Evolutionary conservation across 2,329 filamentous ascomycete genomes (phyloP).

Genomic region (Penicillium sp.): DNA sequence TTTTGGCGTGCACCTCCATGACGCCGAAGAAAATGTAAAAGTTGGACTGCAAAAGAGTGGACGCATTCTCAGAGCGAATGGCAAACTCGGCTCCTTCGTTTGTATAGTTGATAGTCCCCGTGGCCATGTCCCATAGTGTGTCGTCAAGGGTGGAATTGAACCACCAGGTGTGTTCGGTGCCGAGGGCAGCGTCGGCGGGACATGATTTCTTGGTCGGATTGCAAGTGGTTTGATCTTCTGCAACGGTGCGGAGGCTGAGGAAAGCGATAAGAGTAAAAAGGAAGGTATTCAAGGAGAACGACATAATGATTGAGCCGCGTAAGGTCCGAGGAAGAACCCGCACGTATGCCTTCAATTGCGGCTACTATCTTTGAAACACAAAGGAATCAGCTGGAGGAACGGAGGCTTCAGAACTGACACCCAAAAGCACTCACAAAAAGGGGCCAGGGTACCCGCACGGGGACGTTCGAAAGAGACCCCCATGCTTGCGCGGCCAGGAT

Average conservation of each 20-base stretch:
- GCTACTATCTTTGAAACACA: neutral
- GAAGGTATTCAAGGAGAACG: neutral
- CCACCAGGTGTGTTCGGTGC: constrained; percentile 57
- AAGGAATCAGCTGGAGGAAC: neutral
- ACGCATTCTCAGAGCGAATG: constrained; percentile 67
- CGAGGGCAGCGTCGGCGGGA: constrained; percentile 67
- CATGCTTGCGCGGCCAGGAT: neutral
- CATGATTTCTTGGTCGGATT: constrained; percentile 72
- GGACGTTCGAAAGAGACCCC: neutral
- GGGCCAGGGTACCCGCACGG: neutral
- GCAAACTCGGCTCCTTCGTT: constrained; percentile 67
- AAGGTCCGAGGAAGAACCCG: neutral
- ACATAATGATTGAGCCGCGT: neutral
- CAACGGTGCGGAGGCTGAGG: neutral
- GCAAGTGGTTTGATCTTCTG: constrained; percentile 58
- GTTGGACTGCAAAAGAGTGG: constrained; percentile 72
- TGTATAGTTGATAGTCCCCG: constrained; percentile 63
- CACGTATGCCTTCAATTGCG: neutral
- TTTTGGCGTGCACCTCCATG: constrained; percentile 74
- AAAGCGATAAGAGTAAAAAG: neutral
- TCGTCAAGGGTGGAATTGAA: constrained; percentile 62
- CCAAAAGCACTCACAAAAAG: neutral
- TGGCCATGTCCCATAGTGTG: constrained; percentile 66
- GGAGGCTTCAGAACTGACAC: neutral
- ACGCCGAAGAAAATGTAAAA: constrained; percentile 86